Conservation (phyloP, 169 alveolate species). For the Theileria equi region DNA sequence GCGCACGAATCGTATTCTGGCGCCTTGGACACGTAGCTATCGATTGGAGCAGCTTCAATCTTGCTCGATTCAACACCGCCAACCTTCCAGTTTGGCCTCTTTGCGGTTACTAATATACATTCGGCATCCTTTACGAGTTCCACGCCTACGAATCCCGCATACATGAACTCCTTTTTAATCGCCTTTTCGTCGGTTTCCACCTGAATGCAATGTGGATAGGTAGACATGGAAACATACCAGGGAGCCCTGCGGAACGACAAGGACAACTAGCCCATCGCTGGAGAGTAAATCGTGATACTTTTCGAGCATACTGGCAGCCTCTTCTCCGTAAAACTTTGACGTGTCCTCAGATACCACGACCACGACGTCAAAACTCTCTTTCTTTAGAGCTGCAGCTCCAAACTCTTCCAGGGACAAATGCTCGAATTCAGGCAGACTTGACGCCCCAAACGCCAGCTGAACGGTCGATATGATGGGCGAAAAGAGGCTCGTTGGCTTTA, state of each 20-base stretch:
- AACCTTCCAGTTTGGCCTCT: conserved; percentile 46
- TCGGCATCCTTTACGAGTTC: background rate
- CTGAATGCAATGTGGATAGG: background rate
- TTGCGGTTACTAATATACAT: conserved; percentile 25
- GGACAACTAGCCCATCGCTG: conserved; percentile 33
- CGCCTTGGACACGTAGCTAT: conserved; percentile 45
- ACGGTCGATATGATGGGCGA: too few relatives aligned
- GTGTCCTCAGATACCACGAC: conserved; percentile 16
- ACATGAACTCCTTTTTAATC: conserved; percentile 44
- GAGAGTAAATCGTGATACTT: conserved; percentile 25
- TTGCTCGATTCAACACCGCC: background rate
- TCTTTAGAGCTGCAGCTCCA: background rate
- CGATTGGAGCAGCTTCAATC: conserved; percentile 30
- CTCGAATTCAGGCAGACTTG: conserved; percentile 2
- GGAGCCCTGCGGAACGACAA: conserved; percentile 11
- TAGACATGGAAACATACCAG: too few relatives aligned
- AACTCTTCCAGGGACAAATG: conserved; percentile 1
- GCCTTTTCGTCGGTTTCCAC: conserved; percentile 5
- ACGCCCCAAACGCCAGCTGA: too few relatives aligned
- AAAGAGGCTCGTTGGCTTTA: too few relatives aligned
- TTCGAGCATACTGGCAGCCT: conserved; percentile 21
- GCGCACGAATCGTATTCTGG: conserved; percentile 76
- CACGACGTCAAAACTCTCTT: conserved; percentile 12
- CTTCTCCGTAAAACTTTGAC: conserved; percentile 26
- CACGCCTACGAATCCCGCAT: conserved; percentile 57